Base-by-base conservation (phyloP, 148 eudicot species). In the Agrostemma githago region DNA sequence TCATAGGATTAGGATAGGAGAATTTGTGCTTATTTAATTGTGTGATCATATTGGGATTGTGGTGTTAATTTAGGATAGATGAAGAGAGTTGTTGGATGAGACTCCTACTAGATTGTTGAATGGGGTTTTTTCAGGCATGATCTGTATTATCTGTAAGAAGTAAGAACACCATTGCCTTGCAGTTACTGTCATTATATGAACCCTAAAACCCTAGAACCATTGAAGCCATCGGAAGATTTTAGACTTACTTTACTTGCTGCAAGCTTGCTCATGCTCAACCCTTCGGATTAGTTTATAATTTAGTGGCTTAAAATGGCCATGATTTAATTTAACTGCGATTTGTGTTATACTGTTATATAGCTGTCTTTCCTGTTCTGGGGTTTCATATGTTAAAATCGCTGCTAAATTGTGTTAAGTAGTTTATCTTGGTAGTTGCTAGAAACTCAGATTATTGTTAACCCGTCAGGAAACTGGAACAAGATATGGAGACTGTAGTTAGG, bases 401-500 rank as follows among this genome's bases (percentile, higher is more conserved):
- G 5, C 39, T 64, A 56, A 46, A 8, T 74, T 21, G 3, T 48
- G 10, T 46, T n/a, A 12, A 7, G 57, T 41, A 40, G 19, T 64
- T 74, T 62, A 51, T 39, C 61, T 68, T 68, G 65, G 40, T 11
- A 41, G 17, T 41, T 69, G 60, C 54, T 10, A 58, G 26, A 39
- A 48, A 63, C 65, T 77, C 11, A 61, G 7, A 5, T 5, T 70
- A 57, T 60, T 59, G 40, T 20, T 62, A 72, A n/a, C 74, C 57
- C 66, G 17, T 61, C 79, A 92, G 99, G 89, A 92, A 92, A 82
- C 78, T 92, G 80, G 99, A 95, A 77, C 92, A 85, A 77, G 94
- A 92, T 67, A 77, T 92, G 88, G 97, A 95, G 79, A 95, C 97
- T 41, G 99, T 95, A 76, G 80, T 95, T 71, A 90, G 85, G 73